Evolutionary conservation across 2,329 filamentous ascomycete genomes (phyloP).

Genomic region (Apiospora hydei): DNA sequence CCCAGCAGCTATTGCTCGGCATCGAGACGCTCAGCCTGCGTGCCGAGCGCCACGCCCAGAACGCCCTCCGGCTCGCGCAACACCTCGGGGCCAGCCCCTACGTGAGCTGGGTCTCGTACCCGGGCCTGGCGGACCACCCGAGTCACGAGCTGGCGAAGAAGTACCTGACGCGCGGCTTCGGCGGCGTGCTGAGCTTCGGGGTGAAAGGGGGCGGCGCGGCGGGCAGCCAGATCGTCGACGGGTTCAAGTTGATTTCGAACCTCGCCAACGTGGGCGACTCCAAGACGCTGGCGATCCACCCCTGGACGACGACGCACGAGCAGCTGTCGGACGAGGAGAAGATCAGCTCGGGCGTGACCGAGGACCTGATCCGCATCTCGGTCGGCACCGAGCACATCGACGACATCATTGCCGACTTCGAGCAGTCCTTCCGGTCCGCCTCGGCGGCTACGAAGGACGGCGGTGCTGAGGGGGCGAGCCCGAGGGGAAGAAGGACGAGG

Average conservation of each 20-base stretch:
- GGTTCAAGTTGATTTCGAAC: constrained; percentile 94
- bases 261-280: constrained; percentile 95
- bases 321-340: constrained; percentile 85
- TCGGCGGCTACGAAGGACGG: constrained; percentile 51
- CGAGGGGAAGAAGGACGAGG: constrained; percentile 46
- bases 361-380: constrained; percentile 92
- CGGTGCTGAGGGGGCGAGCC: constrained; percentile 34
- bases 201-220: constrained; percentile 87
- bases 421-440: constrained; percentile 81
- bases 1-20: constrained; percentile 89
- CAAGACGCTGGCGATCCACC: constrained; percentile 94
- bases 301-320: constrained; percentile 94
- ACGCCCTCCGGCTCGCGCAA: constrained; percentile 79
- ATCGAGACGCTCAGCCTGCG: constrained; percentile 89
- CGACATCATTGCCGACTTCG: constrained; percentile 95
- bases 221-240: constrained; percentile 88
- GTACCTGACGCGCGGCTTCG: constrained; percentile 85
- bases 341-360: constrained; percentile 80
- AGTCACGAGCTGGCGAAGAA: constrained; percentile 84
- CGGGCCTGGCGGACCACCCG: constrained; percentile 81
- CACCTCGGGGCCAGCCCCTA: constrained; percentile 86
- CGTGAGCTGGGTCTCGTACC: constrained; percentile 94
- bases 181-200: constrained; percentile 91
- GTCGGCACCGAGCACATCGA: constrained; percentile 97
- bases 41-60: constrained; percentile 84